Percentiles rank a stretch among this genome's conserved stretches.
Conservation (phyloP, 1,139 yeast genomes). For the Blastobotrys aristatus region DNA sequence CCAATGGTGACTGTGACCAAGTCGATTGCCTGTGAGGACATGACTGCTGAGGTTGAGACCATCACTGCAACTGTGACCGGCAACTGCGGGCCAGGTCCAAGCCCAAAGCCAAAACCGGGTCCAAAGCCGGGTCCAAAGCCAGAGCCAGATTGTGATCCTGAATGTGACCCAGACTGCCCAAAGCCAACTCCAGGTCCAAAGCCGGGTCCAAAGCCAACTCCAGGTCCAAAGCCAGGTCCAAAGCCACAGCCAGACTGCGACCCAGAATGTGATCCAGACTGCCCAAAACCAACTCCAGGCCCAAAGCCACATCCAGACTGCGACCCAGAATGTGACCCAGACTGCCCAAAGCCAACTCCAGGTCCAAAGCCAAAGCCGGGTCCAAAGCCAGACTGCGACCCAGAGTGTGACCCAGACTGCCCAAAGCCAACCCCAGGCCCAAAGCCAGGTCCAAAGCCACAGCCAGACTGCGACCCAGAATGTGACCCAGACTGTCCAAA, state of each 20-base stretch:
- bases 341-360: not conserved
- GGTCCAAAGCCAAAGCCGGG: not conserved
- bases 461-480: not conserved
- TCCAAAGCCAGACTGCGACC: not conserved
- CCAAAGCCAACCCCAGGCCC: not conserved
- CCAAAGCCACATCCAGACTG: not conserved
- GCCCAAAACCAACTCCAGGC: not conserved
- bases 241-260: not conserved
- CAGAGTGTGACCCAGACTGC: not conserved
- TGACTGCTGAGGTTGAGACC: not conserved
- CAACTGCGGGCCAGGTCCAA: not conserved
- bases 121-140: not conserved
- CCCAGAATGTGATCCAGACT: not conserved
- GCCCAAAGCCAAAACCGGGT: not conserved
- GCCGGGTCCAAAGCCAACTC: not conserved
- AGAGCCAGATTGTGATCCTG: not conserved
- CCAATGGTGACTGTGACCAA: constrained; percentile 5
- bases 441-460: not conserved
- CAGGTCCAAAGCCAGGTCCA: constrained; percentile 3
- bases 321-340: not conserved
- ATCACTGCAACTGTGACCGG: not conserved
- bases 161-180: not conserved
- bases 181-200: not conserved
- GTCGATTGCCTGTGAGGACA: not conserved
- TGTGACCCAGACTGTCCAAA: not conserved